Evolutionary conservation across 2,329 filamentous ascomycete species (phyloP).

Genomic region (Sporothrix protearum): DNA sequence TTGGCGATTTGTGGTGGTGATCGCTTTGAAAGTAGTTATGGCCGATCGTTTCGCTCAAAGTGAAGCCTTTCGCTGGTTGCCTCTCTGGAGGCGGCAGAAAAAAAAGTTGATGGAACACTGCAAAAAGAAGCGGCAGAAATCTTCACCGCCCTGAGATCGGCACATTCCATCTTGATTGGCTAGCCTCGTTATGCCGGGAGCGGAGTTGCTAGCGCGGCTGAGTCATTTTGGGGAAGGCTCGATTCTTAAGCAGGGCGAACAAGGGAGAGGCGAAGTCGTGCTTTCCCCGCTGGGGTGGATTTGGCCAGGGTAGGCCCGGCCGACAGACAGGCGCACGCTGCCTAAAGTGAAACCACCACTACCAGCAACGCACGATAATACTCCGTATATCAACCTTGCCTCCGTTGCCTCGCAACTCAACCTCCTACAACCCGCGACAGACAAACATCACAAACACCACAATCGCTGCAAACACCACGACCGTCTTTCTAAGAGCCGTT

Average conservation of each 20-base stretch:
- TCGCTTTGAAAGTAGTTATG: not conserved
- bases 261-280: not conserved
- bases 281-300: not conserved
- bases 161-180: not conserved
- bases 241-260: not conserved
- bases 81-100: not conserved
- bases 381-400: not conserved
- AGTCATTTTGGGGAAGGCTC: not conserved
- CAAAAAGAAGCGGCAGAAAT: not conserved
- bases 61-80: not conserved
- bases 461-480: not conserved
- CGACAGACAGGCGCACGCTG: not conserved
- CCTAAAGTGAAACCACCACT: constrained; percentile 1
- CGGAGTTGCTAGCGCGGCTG: constrained; percentile 9
- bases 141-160: constrained; percentile 18
- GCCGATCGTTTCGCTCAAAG: not conserved
- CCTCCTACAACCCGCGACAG: constrained; percentile 4
- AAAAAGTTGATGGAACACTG: not conserved
- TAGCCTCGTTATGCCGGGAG: not conserved
- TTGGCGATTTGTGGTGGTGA: constrained; percentile 30
- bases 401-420: constrained; percentile 5
- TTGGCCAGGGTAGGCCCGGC: not conserved
- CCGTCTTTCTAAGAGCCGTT: not conserved
- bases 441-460: not conserved
- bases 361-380: no score